These are phyloP conservation scores for Cronartium ribicola DNA, from an alignment of 1,284 basidiomycete genomes.

Conservation along the genomic window DNA sequence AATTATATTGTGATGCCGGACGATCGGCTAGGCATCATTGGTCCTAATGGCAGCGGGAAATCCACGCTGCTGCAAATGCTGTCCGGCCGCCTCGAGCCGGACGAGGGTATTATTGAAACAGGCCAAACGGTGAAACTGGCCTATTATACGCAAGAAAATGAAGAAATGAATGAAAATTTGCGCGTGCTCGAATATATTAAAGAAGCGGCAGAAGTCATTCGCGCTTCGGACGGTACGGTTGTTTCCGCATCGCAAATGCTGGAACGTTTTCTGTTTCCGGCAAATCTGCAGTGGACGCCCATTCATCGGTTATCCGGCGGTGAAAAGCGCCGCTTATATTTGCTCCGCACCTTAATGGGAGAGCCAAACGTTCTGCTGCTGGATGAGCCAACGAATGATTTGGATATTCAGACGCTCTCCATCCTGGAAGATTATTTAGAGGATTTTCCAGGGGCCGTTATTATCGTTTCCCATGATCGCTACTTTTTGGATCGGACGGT, in stretches of 20 bases:
- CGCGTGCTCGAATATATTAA: slow-evolving; percentile 57
- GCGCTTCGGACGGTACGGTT: neutral
- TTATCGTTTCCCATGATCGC: slow-evolving; percentile 94
- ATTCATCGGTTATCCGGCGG: slow-evolving; percentile 95
- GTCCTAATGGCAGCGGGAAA: slow-evolving; percentile 96
- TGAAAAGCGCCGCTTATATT: slow-evolving; percentile 74
- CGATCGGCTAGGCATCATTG: slow-evolving; percentile 91
- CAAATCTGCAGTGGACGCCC: slow-evolving; percentile 84
- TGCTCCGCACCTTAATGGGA: slow-evolving; percentile 54
- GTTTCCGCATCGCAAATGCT: slow-evolving; percentile 61
- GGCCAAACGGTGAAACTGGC: slow-evolving; percentile 88
- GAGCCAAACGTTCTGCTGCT: slow-evolving; percentile 53
- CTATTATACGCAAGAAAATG: slow-evolving; percentile 97
- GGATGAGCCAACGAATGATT: slow-evolving; percentile 42
- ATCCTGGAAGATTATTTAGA: neutral
- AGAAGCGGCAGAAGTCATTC: neutral
- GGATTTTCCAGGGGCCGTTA: slow-evolving; percentile 85
- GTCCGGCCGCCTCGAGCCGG: slow-evolving; percentile 74
- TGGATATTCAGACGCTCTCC: too few relatives aligned
- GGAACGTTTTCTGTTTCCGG: slow-evolving; percentile 91
- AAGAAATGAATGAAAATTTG: slow-evolving; percentile 85
- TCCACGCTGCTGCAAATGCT: slow-evolving; percentile 95
- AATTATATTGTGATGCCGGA: slow-evolving; percentile 88
- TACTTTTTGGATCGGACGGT: slow-evolving; percentile 88
- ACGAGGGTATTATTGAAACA: slow-evolving; percentile 77